phyloP scores from a whole-genome alignment of 2,329 filamentous ascomycete genomes.

The Colletotrichum spaethianum region DNA sequence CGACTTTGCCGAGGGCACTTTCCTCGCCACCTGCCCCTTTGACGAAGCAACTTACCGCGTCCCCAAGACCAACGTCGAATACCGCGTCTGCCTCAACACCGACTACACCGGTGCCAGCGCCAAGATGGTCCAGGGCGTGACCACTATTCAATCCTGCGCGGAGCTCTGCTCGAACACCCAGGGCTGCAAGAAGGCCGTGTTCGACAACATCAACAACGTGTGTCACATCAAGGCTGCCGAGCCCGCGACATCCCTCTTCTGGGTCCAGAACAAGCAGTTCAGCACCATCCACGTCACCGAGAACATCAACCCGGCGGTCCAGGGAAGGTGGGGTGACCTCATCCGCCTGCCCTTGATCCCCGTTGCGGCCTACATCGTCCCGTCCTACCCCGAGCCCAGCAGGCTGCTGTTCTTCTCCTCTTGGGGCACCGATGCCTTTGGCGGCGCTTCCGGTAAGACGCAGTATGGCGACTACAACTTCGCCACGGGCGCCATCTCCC shows the following conservation, averaged over 20 bases:
- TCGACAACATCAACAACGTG: conserved; percentile 43
- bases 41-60: conserved; percentile 30
- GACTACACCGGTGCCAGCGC: conserved; percentile 37
- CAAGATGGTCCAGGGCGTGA: conserved; percentile 29
- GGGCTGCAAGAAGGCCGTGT: conserved; percentile 41
- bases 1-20: conserved; percentile 33
- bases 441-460: conserved; percentile 42
- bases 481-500: conserved; percentile 46
- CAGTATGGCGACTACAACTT: conserved; percentile 46
- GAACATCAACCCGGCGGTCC: conserved; percentile 39
- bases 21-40: conserved; percentile 36
- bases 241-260: conserved; percentile 36
- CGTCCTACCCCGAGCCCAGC: conserved; percentile 44
- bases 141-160: conserved; percentile 38
- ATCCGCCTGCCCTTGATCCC: conserved; percentile 47
- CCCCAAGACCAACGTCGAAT: conserved; percentile 23
- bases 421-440: conserved; percentile 46
- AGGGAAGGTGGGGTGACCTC: conserved; percentile 46
- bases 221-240: conserved; percentile 43
- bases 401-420: conserved; percentile 46
- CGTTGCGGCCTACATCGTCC: conserved; percentile 48
- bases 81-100: conserved; percentile 37
- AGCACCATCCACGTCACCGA: conserved; percentile 46
- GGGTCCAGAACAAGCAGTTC: conserved; percentile 43
- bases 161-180: conserved; percentile 39